phyloP scores from a whole-genome alignment of 108 stramenopile genomes.

The Pseudonitzschia pungens region DNA sequence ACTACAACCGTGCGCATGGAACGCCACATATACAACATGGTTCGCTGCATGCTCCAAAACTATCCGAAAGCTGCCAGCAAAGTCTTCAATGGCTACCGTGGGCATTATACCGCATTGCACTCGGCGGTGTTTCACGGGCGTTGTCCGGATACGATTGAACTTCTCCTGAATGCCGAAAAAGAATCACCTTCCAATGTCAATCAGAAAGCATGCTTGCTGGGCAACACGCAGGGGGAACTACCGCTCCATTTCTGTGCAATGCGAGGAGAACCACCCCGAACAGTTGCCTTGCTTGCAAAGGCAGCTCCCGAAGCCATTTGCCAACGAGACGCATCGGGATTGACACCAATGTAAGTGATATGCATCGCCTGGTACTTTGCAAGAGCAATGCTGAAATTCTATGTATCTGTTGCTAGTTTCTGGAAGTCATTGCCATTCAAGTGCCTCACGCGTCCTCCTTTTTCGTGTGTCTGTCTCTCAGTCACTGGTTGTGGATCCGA shows the following conservation, averaged over 20 bases:
- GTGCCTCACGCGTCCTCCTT: not conserved
- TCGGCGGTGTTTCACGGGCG: conserved; percentile 80
- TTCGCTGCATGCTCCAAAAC: conserved; percentile 62
- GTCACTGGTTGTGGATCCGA: conserved; percentile 75
- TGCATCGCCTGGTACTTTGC: not conserved
- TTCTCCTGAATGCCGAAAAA: conserved; percentile 57
- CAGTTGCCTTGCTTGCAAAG: conserved; percentile 50
- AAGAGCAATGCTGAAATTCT: too few species aligned
- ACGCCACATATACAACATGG: conserved; percentile 63
- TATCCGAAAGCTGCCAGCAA: conserved; percentile 59
- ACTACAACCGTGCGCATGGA: conserved; percentile 51
- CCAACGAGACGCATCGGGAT: conserved; percentile 60
- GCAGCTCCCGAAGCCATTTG: conserved; percentile 65
- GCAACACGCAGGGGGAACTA: conserved; percentile 71
- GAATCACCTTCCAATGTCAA: conserved; percentile 18
- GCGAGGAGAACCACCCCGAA: conserved; percentile 68
- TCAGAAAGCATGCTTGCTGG: conserved; percentile 44
- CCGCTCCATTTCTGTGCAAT: conserved; percentile 81
- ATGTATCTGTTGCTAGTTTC: not conserved
- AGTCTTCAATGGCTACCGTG: conserved; percentile 61
- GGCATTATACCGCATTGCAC: conserved; percentile 75
- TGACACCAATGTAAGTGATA: conserved; percentile 49
- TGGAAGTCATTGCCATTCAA: not conserved
- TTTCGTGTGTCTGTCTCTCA: not conserved
- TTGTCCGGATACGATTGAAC: conserved; percentile 62